These are phyloP conservation scores for Ramalina intermedia DNA, from an alignment of 495 filamentous ascomycete species.

Conservation along the genomic window DNA sequence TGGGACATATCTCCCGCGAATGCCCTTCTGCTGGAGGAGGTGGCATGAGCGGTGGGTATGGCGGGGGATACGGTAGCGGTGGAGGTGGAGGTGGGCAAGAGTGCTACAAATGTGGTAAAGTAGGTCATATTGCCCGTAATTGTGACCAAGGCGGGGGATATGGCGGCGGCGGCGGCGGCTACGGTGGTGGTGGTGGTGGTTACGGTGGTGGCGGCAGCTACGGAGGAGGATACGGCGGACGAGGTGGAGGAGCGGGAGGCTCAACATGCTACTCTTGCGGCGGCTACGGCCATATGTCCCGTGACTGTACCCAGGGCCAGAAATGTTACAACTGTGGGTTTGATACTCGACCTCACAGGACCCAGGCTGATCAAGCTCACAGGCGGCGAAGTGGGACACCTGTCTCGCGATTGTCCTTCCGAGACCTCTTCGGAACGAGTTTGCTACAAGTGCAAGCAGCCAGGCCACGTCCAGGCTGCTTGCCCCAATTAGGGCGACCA, in stretches of 20 bases:
- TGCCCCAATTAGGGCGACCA: conserved; percentile 54
- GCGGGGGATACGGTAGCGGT: conserved; percentile 23
- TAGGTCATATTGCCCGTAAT: conserved; percentile 95
- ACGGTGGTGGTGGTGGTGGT: conserved; percentile 35
- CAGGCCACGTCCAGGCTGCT: conserved; percentile 84
- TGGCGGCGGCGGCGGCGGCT: conserved; percentile 32
- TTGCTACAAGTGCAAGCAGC: conserved; percentile 99
- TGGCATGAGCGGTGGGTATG: conserved; percentile 29
- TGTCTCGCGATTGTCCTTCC: conserved; percentile 88
- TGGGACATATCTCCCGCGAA: conserved; percentile 88
- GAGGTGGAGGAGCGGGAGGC: conserved; percentile 35
- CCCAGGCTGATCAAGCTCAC: conserved; percentile 1
- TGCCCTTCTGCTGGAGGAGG: conserved; percentile 49
- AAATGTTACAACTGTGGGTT: conserved; percentile 97
- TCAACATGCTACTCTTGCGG: conserved; percentile 96
- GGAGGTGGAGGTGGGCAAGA: conserved; percentile 42
- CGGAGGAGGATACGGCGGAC: conserved; percentile 35
- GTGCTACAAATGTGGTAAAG: conserved; percentile 98
- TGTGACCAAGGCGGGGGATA: conserved; percentile 53
- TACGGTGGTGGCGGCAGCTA: conserved; percentile 30
- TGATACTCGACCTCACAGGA: neutral
- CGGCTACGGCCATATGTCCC: conserved; percentile 90
- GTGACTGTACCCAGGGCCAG: conserved; percentile 95
- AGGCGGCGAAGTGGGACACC: conserved; percentile 82
- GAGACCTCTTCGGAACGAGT: conserved; percentile 81